Conservation (phyloP, 2,329 filamentous ascomycete species). For the Aciculosporium take region DNA sequence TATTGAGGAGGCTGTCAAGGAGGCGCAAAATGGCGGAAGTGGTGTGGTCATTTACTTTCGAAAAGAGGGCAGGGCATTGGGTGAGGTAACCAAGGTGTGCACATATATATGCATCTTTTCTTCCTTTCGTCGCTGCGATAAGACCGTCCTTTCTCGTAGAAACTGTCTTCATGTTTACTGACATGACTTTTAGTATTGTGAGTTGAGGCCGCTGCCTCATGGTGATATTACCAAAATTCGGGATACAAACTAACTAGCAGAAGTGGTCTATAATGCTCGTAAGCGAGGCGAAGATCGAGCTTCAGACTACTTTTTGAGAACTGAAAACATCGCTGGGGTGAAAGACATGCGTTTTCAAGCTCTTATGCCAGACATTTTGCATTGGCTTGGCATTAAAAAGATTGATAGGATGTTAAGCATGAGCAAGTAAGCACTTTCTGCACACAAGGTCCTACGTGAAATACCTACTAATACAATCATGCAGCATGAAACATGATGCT, state of each 20-base stretch:
- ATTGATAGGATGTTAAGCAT: constrained; percentile 98
- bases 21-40: constrained; percentile 85
- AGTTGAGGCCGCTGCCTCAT: constrained; percentile 11
- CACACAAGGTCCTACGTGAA: neutral
- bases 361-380: constrained; percentile 91
- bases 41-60: constrained; percentile 98
- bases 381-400: constrained; percentile 97
- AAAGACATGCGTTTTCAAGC: constrained; percentile 97
- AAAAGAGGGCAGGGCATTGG: constrained; percentile 87
- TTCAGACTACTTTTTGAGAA: constrained; percentile 89
- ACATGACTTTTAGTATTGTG: constrained; percentile 29
- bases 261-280: constrained; percentile 60
- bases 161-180: neutral
- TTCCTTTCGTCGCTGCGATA: neutral
- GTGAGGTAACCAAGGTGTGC: constrained; percentile 94
- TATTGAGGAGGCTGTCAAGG: constrained; percentile 92
- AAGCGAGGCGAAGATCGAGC: constrained; percentile 69
- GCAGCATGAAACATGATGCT: constrained; percentile 78
- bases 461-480: neutral
- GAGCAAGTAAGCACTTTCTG: constrained; percentile 57
- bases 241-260: constrained; percentile 6
- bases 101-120: constrained; percentile 11
- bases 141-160: neutral
- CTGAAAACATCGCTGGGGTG: constrained; percentile 96
- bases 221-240: constrained; percentile 4